Evolutionary conservation across 2,329 filamentous ascomycete genomes (phyloP).

Genomic region (Fusarium dimerum): DNA sequence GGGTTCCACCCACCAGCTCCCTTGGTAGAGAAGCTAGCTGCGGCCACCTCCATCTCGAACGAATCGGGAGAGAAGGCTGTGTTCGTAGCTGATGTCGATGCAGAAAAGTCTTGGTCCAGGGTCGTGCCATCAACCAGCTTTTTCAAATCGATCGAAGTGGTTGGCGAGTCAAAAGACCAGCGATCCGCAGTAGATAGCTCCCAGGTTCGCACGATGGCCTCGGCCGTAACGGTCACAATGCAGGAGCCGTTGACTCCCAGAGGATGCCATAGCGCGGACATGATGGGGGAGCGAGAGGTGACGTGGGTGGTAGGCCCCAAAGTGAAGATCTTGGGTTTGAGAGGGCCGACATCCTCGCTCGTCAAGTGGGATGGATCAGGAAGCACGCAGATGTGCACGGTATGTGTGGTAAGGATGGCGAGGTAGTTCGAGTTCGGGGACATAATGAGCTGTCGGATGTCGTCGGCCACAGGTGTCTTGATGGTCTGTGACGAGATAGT

Average conservation of each 20-base stretch:
- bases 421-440: constrained; percentile 82
- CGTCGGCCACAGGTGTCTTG: constrained; percentile 74
- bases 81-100: constrained; percentile 71
- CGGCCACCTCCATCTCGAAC: constrained; percentile 91
- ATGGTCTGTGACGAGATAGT: constrained; percentile 57
- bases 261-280: constrained; percentile 88
- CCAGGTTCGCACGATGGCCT: constrained; percentile 88
- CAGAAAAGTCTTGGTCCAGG: constrained; percentile 79
- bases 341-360: constrained; percentile 63
- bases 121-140: constrained; percentile 84
- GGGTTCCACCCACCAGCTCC: constrained; percentile 84
- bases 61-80: constrained; percentile 86
- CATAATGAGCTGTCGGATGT: constrained; percentile 82
- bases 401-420: constrained; percentile 84
- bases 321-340: constrained; percentile 85
- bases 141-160: constrained; percentile 82
- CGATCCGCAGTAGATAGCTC: constrained; percentile 82
- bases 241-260: constrained; percentile 79
- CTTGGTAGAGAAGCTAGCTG: constrained; percentile 73
- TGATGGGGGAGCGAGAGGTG: constrained; percentile 77
- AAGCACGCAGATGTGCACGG: constrained; percentile 82
- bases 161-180: constrained; percentile 83
- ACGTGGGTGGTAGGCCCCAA: constrained; percentile 93
- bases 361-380: constrained; percentile 78
- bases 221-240: constrained; percentile 83